Evolutionary conservation across 164 flowering plant species (phyloP).

Genomic region (Santalum album): DNA sequence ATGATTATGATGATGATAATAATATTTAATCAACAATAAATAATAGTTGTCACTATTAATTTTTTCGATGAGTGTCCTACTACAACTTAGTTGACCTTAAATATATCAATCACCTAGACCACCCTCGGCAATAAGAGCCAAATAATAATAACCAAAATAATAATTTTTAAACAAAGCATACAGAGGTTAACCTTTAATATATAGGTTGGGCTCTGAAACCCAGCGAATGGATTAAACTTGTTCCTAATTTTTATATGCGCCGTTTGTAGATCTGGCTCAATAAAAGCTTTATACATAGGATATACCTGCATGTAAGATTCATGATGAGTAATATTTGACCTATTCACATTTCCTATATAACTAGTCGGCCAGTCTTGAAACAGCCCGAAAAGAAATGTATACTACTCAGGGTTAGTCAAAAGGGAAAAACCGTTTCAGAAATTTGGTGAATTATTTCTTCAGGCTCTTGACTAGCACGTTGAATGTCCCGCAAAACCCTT

Average conservation of each 20-base stretch:
- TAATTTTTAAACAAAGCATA: not conserved
- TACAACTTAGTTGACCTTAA: too few relatives aligned
- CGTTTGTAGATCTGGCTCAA: slow-evolving; percentile 92
- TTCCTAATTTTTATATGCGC: slow-evolving; percentile 89
- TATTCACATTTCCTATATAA: not conserved
- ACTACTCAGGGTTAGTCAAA: slow-evolving; percentile 14
- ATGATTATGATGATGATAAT: too few relatives aligned
- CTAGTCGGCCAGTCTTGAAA: not conserved
- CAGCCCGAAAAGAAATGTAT: slow-evolving; percentile 7
- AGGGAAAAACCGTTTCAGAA: slow-evolving; percentile 81
- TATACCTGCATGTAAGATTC: slow-evolving; percentile 52
- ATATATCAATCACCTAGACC: too few relatives aligned
- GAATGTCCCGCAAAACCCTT: slow-evolving; percentile 88
- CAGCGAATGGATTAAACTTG: slow-evolving; percentile 95
- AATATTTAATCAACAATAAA: too few relatives aligned
- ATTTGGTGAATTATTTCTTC: slow-evolving; percentile 97
- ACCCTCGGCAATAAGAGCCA: too few relatives aligned
- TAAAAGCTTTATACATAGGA: slow-evolving; percentile 99
- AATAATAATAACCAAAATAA: too few relatives aligned
- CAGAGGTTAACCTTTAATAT: slow-evolving; percentile 62
- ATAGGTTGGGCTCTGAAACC: slow-evolving; percentile 87
- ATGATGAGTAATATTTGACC: not conserved
- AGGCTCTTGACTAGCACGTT: slow-evolving; percentile 94
- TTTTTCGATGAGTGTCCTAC: too few relatives aligned
- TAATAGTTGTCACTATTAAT: too few relatives aligned